Percentiles rank a stretch among this genome's conserved stretches.
Evolutionary conservation across 148 eudicot genomes (phyloP).

Genomic region (Rhododendron mucronatum): DNA sequence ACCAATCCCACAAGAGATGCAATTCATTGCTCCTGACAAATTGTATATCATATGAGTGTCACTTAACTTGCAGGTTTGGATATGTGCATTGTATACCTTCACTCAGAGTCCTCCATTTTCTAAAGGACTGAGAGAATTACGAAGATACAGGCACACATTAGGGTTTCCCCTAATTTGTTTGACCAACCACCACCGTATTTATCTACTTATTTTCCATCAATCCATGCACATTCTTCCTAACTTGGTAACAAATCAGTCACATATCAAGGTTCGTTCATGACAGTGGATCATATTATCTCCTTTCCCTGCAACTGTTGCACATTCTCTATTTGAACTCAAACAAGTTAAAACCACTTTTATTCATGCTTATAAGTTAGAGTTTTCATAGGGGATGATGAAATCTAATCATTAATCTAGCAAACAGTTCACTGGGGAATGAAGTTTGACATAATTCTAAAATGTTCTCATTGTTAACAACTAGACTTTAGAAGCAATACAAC

Average conservation of each 20-base stretch:
- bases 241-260: not conserved
- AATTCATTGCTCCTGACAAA: not conserved
- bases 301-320: not conserved
- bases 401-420: not conserved
- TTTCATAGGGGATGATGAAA: not conserved
- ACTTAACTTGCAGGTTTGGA: not conserved
- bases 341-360: not conserved
- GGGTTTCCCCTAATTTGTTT: not conserved
- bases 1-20: not conserved
- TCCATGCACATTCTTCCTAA: not conserved
- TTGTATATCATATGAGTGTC: no score
- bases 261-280: not conserved
- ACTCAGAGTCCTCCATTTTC: not conserved
- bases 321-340: not conserved
- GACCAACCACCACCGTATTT: not conserved
- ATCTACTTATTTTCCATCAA: not conserved
- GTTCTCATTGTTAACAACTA: not conserved
- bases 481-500: not conserved
- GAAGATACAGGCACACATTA: not conserved
- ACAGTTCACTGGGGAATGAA: not conserved
- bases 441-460: not conserved
- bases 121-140: not conserved
- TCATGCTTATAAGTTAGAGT: not conserved
- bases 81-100: not conserved
- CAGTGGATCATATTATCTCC: not conserved